Evolutionary conservation across 1,139 yeast species (phyloP), one percentile per base, ranked within the genome.

Genomic region (Blastobotrys elegans): DNA sequence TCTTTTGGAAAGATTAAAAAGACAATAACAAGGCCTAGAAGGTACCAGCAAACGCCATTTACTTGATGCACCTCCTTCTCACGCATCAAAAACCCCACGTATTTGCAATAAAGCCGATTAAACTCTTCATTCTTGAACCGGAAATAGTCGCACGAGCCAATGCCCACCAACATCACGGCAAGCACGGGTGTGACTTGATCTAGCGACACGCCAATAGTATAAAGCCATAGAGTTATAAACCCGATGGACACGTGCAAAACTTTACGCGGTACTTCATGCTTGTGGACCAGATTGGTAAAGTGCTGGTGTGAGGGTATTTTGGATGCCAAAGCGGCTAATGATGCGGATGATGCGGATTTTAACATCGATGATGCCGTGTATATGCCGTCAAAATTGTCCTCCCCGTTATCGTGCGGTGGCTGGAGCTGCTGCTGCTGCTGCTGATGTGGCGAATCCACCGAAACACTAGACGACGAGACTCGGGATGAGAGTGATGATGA

Each of bases 221-320:
- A 90, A 37, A 87, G 69, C 62, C 77, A 82, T 35, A 92, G 67
- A 1, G 97, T 82, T 41, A 89, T 61, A 51, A 87, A 74, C 0
- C 97, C 98, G 47, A 89, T 87, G 1, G 95, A 84, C 4, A 92
- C 84, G 64, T 92, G 98, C 51, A 92, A 78, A 4, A 76, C 70
- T 64, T 92, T 92, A 58, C 98, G 76, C 2, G 96, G 94, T 20
- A 92, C 73, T 65, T 92, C 98, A 62, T 92, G 92, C 60, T 84
- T 85, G 34, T 81, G 75, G 36, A 82, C 65, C 56, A 80, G 79
- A 44, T 72, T 72, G 21, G 77, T 74, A 59, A 80, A 72, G 53
- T 61, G 58, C 43, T 57, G 54, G 50, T 70, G 73, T 1, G 70
- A 55, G 7, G 65, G 65, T n/a, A 62, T 58, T 2, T 42, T 44